Base-by-base conservation (phyloP, 805 yeast genomes). In the Hanseniaspora mollemarum region DNA sequence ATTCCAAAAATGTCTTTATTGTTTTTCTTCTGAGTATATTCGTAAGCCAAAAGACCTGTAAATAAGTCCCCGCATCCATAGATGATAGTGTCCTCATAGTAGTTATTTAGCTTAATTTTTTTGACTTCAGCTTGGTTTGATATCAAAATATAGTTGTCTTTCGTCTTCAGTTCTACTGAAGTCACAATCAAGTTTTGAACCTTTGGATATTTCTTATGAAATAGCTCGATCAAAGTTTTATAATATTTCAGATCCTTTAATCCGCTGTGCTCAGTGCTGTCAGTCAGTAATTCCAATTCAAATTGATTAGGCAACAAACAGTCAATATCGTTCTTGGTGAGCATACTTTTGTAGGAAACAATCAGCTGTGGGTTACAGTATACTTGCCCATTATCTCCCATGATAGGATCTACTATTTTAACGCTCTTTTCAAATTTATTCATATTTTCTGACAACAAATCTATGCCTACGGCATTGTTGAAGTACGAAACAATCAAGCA, bases 361-460 rank as follows among this genome's bases (percentile, higher is more conserved):
- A 81, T 67, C 24, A 80, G 71, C 12, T 67, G 72, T 49, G 72
- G 73, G 53, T 73, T 72, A 1, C 90, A 95, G 62, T 90, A 90
- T 2, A 87, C 64, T 52, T 70, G 73, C 0, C 95, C 96, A 58
- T 86, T 81, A 61, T 90, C 97, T 12, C 97, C 97, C 62, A 90
- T 67, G 0, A 90, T 92, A 1, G 97, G 97, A 62, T 90, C 97
- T 45, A 90, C 62, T 4, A 88, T 71, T 80, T 90, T 78, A 16
- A 75, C 64, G 0, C 75, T 42, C 32, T 13, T 53, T 56, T 39
- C 9, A 13, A 15, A 28, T 19, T 10, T 28, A 15, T 15, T 12
- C 31, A 73, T 68, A 2, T 78, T 61, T 13, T 69, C 60, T 36
- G 71, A 72, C 0, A 85, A 72, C 0, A 72, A 71, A 36, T 65